A percentile compares a stretch with the other conserved stretches of the same genome.
Evolutionary conservation across 2,329 filamentous ascomycete genomes (phyloP).

Genomic region (Paracoccidioides brasiliensis): DNA sequence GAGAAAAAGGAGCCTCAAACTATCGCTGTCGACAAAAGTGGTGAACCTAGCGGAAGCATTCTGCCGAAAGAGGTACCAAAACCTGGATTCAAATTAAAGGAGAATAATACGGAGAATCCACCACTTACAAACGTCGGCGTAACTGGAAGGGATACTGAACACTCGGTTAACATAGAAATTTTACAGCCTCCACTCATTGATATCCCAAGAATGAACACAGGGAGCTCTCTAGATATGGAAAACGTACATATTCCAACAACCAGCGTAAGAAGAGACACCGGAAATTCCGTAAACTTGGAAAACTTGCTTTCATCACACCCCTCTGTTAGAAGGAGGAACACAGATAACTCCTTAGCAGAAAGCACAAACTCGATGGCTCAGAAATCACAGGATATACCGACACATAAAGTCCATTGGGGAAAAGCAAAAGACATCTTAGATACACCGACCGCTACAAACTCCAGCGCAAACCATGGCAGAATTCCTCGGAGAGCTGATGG

Average conservation of each 20-base stretch:
- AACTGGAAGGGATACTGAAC: not conserved
- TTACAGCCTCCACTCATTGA: not conserved
- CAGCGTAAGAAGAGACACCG: not conserved
- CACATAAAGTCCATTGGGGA: not conserved
- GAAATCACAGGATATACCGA: not conserved
- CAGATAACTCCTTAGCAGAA: not conserved
- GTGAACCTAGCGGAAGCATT: not conserved
- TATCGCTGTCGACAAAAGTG: not conserved
- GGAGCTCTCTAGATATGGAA: not conserved
- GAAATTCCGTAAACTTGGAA: too few relatives aligned
- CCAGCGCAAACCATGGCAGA: not conserved
- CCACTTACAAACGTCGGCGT: not conserved
- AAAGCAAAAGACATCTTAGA: too few relatives aligned
- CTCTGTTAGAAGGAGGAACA: not conserved
- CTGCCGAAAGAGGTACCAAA: not conserved
- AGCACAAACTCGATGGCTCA: not conserved
- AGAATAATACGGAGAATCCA: not conserved
- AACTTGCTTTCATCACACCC: too few relatives aligned
- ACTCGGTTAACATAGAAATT: not conserved
- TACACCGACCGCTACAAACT: not conserved
- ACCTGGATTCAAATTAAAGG: not conserved
- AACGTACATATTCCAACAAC: not conserved
- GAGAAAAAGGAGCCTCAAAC: not conserved
- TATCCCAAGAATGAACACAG: not conserved
- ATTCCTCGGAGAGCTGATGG: not conserved